These are phyloP conservation scores for Pseudogymnoascus sp. DNA, from an alignment of 2,329 filamentous ascomycete genomes.

Conservation along the genomic window DNA sequence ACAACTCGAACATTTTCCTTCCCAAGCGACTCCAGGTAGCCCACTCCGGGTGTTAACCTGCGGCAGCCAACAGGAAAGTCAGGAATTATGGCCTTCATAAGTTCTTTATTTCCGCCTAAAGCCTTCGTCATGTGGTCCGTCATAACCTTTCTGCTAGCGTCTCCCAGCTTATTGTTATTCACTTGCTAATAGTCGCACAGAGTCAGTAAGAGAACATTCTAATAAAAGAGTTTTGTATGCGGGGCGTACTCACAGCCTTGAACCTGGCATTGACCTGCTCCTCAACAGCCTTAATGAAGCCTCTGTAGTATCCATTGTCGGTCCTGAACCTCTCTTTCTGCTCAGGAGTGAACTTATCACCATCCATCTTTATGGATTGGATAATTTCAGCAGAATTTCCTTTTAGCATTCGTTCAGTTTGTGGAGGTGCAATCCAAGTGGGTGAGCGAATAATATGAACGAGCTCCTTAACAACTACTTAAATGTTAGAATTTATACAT, in stretches of 20 bases:
- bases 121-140: slow-evolving; percentile 30
- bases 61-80: slow-evolving; percentile 1
- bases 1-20: slow-evolving; percentile 20
- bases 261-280: too few relatives aligned
- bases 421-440: slow-evolving; percentile 39
- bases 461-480: slow-evolving; percentile 33
- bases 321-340: too few relatives aligned
- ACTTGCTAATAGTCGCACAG: too few relatives aligned
- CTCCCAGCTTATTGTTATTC: too few relatives aligned
- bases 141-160: slow-evolving; percentile 33
- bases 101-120: slow-evolving; percentile 26
- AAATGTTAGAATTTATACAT: slow-evolving; percentile 12
- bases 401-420: not conserved
- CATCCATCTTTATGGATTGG: too few relatives aligned
- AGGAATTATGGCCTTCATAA: slow-evolving; percentile 21
- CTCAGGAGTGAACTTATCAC: too few relatives aligned
- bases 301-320: too few relatives aligned
- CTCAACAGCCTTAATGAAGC: too few relatives aligned
- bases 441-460: slow-evolving; percentile 42
- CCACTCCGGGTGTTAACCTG: slow-evolving; percentile 89
- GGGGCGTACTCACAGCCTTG: too few relatives aligned
- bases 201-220: too few relatives aligned
- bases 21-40: not conserved
- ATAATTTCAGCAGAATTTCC: slow-evolving; percentile 29
- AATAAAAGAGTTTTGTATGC: too few relatives aligned